These are phyloP conservation scores for Fusarium redolens DNA, from an alignment of 2,329 filamentous ascomycete genomes.

Conservation along the genomic window DNA sequence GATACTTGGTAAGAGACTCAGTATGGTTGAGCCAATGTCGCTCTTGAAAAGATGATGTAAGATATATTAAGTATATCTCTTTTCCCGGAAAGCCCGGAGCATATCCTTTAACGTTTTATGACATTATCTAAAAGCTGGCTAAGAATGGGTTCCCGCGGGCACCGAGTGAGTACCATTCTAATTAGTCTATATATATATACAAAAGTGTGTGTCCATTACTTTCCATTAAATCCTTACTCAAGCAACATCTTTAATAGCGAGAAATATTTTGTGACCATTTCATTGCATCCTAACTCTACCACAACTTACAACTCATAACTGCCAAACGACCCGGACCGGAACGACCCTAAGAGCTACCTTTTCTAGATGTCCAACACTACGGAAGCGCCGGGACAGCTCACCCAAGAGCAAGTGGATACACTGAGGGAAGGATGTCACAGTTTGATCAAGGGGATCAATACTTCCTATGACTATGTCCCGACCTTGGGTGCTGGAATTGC, in stretches of 20 bases:
- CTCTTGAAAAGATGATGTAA: no score
- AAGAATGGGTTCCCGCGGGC: background rate
- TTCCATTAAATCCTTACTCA: no score
- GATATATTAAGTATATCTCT: no score
- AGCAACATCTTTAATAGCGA: background rate
- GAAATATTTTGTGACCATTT: fast-evolving
- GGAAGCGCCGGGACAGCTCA: background rate
- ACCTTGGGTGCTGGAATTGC: background rate
- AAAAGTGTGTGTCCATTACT: background rate
- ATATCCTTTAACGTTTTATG: background rate
- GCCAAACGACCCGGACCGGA: fast-evolving
- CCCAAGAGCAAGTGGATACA: background rate
- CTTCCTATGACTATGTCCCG: background rate
- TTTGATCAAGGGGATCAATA: background rate
- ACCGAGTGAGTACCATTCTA: background rate
- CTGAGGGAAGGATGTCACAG: background rate
- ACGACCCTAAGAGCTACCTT: fast-evolving
- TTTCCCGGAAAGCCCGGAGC: background rate
- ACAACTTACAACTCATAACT: fast-evolving
- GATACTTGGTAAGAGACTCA: no score
- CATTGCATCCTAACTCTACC: fast-evolving
- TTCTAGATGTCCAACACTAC: background rate
- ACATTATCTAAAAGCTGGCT: background rate
- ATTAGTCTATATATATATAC: background rate
- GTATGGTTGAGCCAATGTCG: no score